phyloP scores from a whole-genome alignment of 2,329 filamentous ascomycete species.

The Didymella lethalis region DNA sequence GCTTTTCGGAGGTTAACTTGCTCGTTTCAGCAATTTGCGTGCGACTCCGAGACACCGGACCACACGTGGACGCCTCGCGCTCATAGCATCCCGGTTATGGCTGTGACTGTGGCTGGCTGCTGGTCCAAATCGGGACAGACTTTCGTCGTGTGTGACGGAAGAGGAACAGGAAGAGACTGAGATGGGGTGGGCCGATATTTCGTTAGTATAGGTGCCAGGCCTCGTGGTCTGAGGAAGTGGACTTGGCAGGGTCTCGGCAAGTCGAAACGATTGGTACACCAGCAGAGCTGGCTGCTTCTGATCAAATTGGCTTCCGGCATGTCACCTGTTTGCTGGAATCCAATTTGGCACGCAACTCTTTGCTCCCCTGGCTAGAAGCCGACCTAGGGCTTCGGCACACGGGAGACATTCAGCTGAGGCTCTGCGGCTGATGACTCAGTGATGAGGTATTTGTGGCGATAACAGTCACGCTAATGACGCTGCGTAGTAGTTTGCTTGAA shows the following conservation, averaged over 20 bases:
- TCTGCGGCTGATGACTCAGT: not conserved
- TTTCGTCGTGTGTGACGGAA: not conserved
- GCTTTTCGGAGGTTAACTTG: not conserved
- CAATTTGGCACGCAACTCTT: not conserved
- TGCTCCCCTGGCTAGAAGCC: not conserved
- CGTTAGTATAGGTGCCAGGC: not conserved
- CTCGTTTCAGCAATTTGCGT: not conserved
- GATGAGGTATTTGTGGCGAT: not conserved
- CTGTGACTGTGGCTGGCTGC: not conserved
- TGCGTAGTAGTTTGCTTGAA: not conserved
- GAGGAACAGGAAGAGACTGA: not conserved
- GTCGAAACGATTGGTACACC: not conserved
- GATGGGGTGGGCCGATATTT: not conserved
- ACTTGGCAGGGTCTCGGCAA: not conserved
- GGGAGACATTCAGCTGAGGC: not conserved
- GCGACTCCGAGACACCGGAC: not conserved
- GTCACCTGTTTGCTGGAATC: not conserved
- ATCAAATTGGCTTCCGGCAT: not conserved
- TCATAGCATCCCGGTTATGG: not conserved
- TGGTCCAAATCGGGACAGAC: not conserved
- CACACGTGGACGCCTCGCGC: not conserved
- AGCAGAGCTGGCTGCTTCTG: not conserved
- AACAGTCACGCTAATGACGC: not conserved
- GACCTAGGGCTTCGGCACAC: not conserved
- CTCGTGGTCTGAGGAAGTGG: not conserved